phyloP scores from a whole-genome alignment of 768 basidiomycete species.

The Tylopilus vinaceipallidus region DNA sequence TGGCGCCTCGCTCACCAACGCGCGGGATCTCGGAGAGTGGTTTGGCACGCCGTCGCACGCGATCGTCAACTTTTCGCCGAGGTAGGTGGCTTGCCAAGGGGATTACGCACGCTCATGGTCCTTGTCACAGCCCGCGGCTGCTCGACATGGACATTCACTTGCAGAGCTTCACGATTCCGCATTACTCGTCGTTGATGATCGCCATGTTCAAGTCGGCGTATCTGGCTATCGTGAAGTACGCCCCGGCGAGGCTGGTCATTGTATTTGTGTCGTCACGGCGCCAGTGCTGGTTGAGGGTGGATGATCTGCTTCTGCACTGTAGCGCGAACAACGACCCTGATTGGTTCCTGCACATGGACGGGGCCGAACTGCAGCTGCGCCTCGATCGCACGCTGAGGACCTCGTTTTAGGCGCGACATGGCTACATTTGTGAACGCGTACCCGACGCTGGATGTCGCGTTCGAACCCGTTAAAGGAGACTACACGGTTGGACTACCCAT shows the following conservation, averaged over 20 bases:
- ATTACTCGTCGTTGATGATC: conserved; percentile 98
- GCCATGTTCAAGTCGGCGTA: conserved; percentile 99
- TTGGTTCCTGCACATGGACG: conserved; percentile 87
- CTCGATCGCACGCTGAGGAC: conserved; percentile 62
- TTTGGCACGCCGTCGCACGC: conserved; percentile 92
- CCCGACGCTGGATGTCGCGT: conserved; percentile 90
- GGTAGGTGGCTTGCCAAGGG: conserved; percentile 53
- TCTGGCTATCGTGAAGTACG: conserved; percentile 85
- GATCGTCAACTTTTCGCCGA: conserved; percentile 97
- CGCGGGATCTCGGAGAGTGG: conserved; percentile 96
- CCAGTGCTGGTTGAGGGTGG: conserved; percentile 91
- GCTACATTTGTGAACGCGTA: conserved; percentile 96
- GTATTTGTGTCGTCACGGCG: conserved; percentile 91
- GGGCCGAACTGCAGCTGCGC: conserved; percentile 80
- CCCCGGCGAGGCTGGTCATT: conserved; percentile 83
- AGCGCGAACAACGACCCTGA: conserved; percentile 81
- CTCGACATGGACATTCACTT: conserved; percentile 96
- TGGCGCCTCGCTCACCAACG: conserved; percentile 93
- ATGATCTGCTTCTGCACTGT: conserved; percentile 87
- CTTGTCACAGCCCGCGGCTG: conserved; percentile 81
- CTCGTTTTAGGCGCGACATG: conserved; percentile 75
- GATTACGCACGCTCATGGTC: too few species aligned
- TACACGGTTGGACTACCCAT: conserved; percentile 87
- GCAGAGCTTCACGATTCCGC: conserved; percentile 94
- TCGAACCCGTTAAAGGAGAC: conserved; percentile 82